phyloP scores from a whole-genome alignment of 2,329 filamentous ascomycete genomes.

The Gnomoniopsis smithogilvyi region DNA sequence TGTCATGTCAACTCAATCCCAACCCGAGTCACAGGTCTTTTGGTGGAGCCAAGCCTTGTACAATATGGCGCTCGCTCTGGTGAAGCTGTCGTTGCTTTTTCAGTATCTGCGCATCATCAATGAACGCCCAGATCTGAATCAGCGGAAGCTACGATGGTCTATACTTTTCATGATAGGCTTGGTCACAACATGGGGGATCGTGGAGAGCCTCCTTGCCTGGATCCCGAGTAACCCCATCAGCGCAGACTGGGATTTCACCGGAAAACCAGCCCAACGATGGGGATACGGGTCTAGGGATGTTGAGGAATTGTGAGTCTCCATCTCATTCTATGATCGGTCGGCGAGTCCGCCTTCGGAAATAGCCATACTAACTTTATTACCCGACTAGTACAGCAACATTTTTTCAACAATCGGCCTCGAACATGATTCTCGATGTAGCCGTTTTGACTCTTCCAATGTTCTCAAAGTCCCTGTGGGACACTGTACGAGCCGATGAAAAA shows the following conservation, averaged over 20 bases:
- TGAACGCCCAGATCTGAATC: constrained; percentile 9
- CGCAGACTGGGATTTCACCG: constrained; percentile 19
- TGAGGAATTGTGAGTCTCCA: background rate
- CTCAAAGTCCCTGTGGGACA: constrained; percentile 7
- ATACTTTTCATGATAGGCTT: constrained; percentile 15
- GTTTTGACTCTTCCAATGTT: constrained; percentile 3
- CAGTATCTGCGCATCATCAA: constrained; percentile 24
- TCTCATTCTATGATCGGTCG: too few relatives aligned
- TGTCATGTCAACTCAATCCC: background rate
- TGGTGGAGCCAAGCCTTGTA: constrained; percentile 21
- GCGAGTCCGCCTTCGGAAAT: too few relatives aligned
- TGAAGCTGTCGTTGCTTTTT: constrained; percentile 23
- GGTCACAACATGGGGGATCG: constrained; percentile 20
- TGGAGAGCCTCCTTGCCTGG: constrained; percentile 21
- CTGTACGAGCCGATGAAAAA: background rate
- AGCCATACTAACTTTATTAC: too few relatives aligned
- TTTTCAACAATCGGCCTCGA: constrained; percentile 1
- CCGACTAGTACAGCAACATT: background rate
- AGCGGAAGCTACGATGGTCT: constrained; percentile 17
- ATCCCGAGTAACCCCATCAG: constrained; percentile 20
- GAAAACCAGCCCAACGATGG: background rate
- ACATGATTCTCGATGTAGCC: constrained; percentile 5
- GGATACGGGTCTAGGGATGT: constrained; percentile 2
- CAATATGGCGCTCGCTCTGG: constrained; percentile 20
- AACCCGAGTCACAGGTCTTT: background rate